These are phyloP conservation scores for Musa acuminata DNA, from an alignment of 176 grass and related monocot species.

Conservation along the genomic window DNA sequence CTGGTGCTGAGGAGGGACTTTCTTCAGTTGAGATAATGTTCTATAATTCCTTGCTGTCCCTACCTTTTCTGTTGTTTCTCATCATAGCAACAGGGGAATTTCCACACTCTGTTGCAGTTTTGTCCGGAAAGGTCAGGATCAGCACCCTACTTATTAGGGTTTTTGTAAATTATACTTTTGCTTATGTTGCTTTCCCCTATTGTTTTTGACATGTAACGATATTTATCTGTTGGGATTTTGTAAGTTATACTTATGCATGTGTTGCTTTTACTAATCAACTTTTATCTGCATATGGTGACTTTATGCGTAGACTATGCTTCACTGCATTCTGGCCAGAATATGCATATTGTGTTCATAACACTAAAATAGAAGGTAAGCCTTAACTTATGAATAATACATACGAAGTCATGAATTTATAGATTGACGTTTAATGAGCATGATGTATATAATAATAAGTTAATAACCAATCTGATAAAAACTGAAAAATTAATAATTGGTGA, in stretches of 20 bases:
- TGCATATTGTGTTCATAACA: neutral
- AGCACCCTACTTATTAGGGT: neutral
- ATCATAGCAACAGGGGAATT: constrained; percentile 95
- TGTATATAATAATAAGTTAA: too few relatives aligned
- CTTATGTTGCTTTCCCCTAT: neutral
- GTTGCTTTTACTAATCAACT: neutral
- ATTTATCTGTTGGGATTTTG: neutral
- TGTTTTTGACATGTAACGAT: too few relatives aligned
- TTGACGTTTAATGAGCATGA: too few relatives aligned
- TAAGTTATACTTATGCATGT: neutral
- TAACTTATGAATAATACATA: too few relatives aligned
- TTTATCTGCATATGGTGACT: neutral
- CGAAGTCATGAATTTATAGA: too few relatives aligned
- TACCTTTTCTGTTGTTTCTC: constrained; percentile 91
- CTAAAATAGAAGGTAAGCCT: neutral
- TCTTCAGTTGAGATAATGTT: constrained; percentile 94
- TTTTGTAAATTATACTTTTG: neutral
- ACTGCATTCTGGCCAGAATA: neutral
- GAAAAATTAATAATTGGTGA: too few relatives aligned
- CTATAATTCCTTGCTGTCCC: constrained; percentile 71
- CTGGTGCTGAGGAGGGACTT: constrained; percentile 88
- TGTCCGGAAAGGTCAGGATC: constrained; percentile 69
- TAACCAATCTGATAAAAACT: too few relatives aligned
- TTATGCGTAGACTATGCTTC: neutral
- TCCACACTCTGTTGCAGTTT: constrained; percentile 57